Base-by-base conservation (phyloP, 2,329 filamentous ascomycete species). In the Trichoderma citrinoviride region DNA sequence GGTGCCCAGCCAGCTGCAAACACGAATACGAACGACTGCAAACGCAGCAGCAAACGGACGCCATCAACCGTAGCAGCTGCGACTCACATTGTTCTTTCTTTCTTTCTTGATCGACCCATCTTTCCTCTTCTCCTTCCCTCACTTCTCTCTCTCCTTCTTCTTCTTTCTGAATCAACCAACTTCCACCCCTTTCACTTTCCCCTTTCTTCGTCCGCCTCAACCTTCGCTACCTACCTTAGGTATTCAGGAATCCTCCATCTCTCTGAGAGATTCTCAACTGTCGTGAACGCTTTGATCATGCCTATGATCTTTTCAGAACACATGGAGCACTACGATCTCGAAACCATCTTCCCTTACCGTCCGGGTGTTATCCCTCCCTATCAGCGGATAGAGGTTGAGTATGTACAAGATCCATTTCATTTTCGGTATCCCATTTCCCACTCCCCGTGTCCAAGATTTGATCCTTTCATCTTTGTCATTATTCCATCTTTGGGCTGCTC, bases 311-410 rank as follows among this genome's bases (percentile, higher is more conserved):
- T 64, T 6, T 41, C 61, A 56, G 52, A 64, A 27, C 41, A 55
- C 21, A 40, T 56, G 52, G 61, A 56, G 10, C 61, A 55, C 8
- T 64, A 64, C 61, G 52, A 55, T 49, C 61, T 64, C 44, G 61
- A 64, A n/a, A 33, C 17, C 17, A 52, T 64, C 14, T 64, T 55
- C 43, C 61, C 61, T 40, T 52, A 37, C 41, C 49, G 17, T n/a
- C 17, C 33, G 52, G 40, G 21, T 21, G 33, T n/a, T 27, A 43
- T 40, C 17, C 21, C 25, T 15, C 41, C 41, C 27, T 33, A n/a
- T 29, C 19, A 23, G 19, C 58, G 21, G 33, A 37, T 17, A 7
- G 61, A 64, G 7, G 43, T 64, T 49, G 61, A 64, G 61, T 64
- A 56, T 1, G 49, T 62, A 29, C 12, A 52, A 17, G n/a, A n/a